Evolutionary conservation across 2,329 filamentous ascomycete species (phyloP).

Genomic region (Fusarium sp.): DNA sequence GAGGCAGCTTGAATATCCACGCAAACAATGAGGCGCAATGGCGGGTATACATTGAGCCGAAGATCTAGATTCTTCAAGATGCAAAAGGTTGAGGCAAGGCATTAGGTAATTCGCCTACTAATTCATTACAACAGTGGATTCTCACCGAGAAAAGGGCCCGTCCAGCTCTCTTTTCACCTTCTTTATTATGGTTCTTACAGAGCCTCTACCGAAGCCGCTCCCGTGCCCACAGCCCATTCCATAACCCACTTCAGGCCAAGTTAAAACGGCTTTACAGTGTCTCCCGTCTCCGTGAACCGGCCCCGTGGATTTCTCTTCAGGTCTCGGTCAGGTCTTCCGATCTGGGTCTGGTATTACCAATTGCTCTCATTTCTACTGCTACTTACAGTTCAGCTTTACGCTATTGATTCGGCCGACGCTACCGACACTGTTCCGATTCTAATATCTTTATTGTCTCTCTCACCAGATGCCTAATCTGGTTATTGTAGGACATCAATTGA

Average conservation of each 20-base stretch:
- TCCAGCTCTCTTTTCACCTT: constrained; percentile 17
- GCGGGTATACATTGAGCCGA: constrained; percentile 5
- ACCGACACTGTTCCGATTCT: not conserved
- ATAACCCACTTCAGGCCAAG: not conserved
- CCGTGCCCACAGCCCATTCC: constrained; percentile 9
- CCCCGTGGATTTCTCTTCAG: not conserved
- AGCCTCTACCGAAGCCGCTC: not conserved
- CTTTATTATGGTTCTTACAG: not conserved
- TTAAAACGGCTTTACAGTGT: not conserved
- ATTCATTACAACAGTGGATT: not conserved
- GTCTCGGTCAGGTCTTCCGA: not conserved
- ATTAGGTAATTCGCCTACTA: constrained; percentile 10
- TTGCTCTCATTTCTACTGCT: constrained; percentile 6
- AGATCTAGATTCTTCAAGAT: not conserved
- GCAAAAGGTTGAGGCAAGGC: not conserved
- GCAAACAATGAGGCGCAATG: constrained; percentile 22
- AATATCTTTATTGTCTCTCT: not conserved
- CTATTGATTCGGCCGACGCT: not conserved
- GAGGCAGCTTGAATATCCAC: not conserved
- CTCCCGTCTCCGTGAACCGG: not conserved
- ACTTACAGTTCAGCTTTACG: not conserved
- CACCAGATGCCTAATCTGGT: not conserved
- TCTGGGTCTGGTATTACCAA: not conserved
- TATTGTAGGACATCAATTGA: not conserved
- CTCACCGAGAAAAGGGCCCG: not conserved